Percentiles rank a stretch among this genome's conserved stretches.
Evolutionary conservation across 805 yeast genomes (phyloP).

Genomic region (Candida rishiriensis): DNA sequence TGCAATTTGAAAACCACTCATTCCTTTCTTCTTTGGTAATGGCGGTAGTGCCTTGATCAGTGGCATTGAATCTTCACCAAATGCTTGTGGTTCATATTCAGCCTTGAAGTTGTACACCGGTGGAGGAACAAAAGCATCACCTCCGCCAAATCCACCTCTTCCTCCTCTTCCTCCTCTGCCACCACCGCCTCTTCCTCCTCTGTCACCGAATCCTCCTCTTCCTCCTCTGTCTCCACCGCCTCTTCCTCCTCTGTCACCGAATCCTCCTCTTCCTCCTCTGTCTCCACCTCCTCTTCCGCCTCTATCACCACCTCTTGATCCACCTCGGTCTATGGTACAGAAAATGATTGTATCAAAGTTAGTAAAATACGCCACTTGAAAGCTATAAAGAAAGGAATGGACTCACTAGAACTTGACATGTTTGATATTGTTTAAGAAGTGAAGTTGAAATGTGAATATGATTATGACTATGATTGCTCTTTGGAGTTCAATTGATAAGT

Average conservation of each 20-base stretch:
- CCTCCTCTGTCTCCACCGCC: constrained; percentile 12
- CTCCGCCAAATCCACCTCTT: constrained; percentile 5
- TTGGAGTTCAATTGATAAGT: too few relatives aligned
- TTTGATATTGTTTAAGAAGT: too few relatives aligned
- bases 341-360: too few relatives aligned
- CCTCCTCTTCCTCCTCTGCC: constrained; percentile 10
- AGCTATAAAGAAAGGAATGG: too few relatives aligned
- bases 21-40: background rate
- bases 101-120: constrained; percentile 17
- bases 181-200: constrained; percentile 6
- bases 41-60: constrained; percentile 9
- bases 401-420: too few relatives aligned
- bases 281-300: constrained; percentile 9
- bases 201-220: constrained; percentile 8
- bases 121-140: constrained; percentile 13
- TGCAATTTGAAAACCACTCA: constrained; percentile 3
- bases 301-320: constrained; percentile 1
- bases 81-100: constrained; percentile 11
- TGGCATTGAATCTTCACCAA: constrained; percentile 12
- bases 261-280: constrained; percentile 10
- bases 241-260: constrained; percentile 14
- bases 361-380: too few relatives aligned
- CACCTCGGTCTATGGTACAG: too few relatives aligned
- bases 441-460: too few relatives aligned
- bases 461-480: too few relatives aligned